These are phyloP conservation scores for Exsudoporus floridanus DNA, from an alignment of 1,284 basidiomycete genomes.

Conservation along the genomic window DNA sequence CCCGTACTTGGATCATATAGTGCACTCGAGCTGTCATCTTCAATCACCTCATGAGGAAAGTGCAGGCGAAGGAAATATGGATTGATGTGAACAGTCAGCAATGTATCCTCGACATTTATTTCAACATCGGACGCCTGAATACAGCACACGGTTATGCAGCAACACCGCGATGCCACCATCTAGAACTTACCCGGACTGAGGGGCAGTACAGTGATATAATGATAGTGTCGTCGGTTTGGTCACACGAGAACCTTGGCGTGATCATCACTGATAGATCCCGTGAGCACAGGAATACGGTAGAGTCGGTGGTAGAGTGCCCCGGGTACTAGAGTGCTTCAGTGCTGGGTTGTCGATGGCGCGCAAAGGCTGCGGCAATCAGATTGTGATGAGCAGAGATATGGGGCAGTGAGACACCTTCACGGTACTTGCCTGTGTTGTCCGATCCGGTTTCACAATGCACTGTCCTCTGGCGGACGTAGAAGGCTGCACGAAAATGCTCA, in stretches of 20 bases:
- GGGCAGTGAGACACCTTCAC: not conserved
- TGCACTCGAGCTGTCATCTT: constrained; percentile 71
- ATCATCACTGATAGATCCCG: constrained; percentile 52
- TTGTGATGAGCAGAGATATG: not conserved
- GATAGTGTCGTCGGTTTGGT: constrained; percentile 61
- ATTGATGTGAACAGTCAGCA: constrained; percentile 73
- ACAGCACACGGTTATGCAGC: constrained; percentile 17
- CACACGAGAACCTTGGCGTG: constrained; percentile 75
- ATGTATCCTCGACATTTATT: constrained; percentile 67
- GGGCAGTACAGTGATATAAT: constrained; percentile 70
- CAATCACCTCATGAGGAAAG: constrained; percentile 60
- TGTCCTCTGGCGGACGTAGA: constrained; percentile 3
- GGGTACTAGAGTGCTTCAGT: not conserved
- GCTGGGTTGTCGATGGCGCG: not conserved
- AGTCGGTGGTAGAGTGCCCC: not conserved
- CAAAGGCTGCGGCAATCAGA: constrained; percentile 4
- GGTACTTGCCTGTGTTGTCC: not conserved
- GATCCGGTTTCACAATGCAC: not conserved
- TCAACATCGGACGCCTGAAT: constrained; percentile 74
- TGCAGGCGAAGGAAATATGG: constrained; percentile 79
- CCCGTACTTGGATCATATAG: constrained; percentile 71
- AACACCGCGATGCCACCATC: constrained; percentile 9
- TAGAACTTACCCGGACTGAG: constrained; percentile 64
- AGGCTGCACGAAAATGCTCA: not conserved
- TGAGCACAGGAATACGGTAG: not conserved